Percentiles rank a stretch among this genome's conserved stretches.
phyloP scores from a whole-genome alignment of 768 basidiomycete species.

The Dentipellis sp. region DNA sequence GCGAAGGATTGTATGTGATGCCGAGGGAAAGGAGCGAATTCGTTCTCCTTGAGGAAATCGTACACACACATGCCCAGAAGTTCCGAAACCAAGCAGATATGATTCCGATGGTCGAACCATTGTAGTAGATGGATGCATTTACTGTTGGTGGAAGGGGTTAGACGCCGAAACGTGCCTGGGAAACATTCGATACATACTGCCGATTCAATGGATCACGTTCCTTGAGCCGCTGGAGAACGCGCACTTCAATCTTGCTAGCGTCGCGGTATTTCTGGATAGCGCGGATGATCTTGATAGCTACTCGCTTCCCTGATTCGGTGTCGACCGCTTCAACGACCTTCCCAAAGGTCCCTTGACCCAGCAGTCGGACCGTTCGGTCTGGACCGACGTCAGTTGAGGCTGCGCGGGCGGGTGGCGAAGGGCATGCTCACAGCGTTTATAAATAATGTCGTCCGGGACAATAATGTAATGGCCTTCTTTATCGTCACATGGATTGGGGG shows the following conservation, averaged over 20 bases:
- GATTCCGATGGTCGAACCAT: conserved; percentile 95
- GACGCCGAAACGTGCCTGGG: conserved; percentile 5
- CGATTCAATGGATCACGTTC: conserved; percentile 80
- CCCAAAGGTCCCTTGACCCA: conserved; percentile 98
- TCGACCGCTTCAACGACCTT: conserved; percentile 96
- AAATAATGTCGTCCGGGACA: conserved; percentile 81
- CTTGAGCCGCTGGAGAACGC: conserved; percentile 87
- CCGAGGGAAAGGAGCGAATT: conserved; percentile 93
- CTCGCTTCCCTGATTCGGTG: conserved; percentile 60
- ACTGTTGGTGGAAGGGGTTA: conserved; percentile 31
- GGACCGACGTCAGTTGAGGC: conserved; percentile 7
- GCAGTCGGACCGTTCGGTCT: conserved; percentile 87
- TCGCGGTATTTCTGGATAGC: conserved; percentile 98
- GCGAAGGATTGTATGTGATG: conserved; percentile 96
- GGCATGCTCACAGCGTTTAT: conserved; percentile 61
- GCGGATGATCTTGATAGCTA: conserved; percentile 98
- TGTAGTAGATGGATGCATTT: conserved; percentile 96
- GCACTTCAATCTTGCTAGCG: conserved; percentile 95
- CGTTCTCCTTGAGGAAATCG: conserved; percentile 97
- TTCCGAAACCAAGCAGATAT: conserved; percentile 95
- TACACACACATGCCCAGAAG: conserved; percentile 96
- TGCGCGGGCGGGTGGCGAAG: background rate
- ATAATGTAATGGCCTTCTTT: conserved; percentile 99
- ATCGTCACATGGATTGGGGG: conserved; percentile 78
- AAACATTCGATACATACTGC: conserved; percentile 50